Evolutionary conservation across 495 filamentous ascomycete species (phyloP), one percentile per base, ranked within the genome.

Genomic region (Hypoxylon lenormandii): DNA sequence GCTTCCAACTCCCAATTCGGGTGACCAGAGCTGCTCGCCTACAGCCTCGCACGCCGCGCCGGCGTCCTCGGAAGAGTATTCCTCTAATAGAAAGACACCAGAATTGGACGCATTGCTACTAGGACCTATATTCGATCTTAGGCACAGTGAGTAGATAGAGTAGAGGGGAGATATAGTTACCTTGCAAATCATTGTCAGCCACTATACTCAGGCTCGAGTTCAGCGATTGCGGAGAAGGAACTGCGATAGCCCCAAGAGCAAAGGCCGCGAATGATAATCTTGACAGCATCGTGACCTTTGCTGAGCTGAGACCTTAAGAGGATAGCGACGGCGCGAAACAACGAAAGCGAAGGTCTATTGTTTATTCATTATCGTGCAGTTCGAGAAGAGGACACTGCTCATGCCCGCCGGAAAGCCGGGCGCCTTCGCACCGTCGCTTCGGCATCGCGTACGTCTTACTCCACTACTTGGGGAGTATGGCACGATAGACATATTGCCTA

Each of bases 1-100:
- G 37, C 64, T 75, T n/a, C 75, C 50, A 26, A 64, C 75, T 6
- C 76, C 68, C 22, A 69, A 52, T 45, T 77, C 74, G 3, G 79
- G 78, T 1, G 74, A 70, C 77, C 79, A 84, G 13, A 84, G 79
- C 49, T 77, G 69, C 63, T 85, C 83, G 33, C 80, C 78, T 10
- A 83, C 59, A 13, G 64, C 74, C 53, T 72, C 66, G 53, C 79
- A 83, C 3, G 60, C 74, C 15, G 60, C 49, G 1, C 58, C 40
- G 16, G 80, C 80, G 21, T 75, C 64, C 7, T 42, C 50, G 22
- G 72, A 51, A 23, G 75, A 62, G 16, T 66, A 69, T 2, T 69
- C 60, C 15, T 77, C 68, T 21, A 83, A 72, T 3, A 83, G 63
- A n/a, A 84, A 70, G 26, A 81, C 72, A 11, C 77, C 76, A 4